Percentiles rank a stretch among this genome's conserved stretches.
Evolutionary conservation across 805 yeast genomes (phyloP).

Genomic region (Ascoidea rubescens): DNA sequence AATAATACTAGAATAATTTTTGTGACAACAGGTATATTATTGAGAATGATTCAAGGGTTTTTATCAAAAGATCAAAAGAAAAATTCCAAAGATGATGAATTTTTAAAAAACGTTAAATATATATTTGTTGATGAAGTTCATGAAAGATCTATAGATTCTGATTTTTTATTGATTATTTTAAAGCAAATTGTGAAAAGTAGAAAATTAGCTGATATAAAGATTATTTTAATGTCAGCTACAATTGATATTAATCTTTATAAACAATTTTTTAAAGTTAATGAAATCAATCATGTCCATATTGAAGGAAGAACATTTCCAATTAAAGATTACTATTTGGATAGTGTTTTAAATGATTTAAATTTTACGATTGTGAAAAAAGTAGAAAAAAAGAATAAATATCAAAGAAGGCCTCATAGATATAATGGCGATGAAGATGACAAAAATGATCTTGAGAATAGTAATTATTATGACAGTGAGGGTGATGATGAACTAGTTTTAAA

Average conservation of each 20-base stretch:
- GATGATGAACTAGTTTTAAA: constrained; percentile 16
- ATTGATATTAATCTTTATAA: constrained; percentile 59
- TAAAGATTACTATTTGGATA: constrained; percentile 58
- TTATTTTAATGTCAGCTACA: constrained; percentile 90
- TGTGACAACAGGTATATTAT: constrained; percentile 84
- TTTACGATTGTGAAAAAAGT: constrained; percentile 28
- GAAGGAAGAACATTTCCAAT: constrained; percentile 94
- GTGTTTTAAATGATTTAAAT: constrained; percentile 40
- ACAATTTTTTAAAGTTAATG: constrained; percentile 39
- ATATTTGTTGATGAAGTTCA: constrained; percentile 95
- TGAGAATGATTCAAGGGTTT: constrained; percentile 64
- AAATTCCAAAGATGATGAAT: constrained; percentile 17
- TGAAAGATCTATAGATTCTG: constrained; percentile 86
- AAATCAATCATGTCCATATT: constrained; percentile 60
- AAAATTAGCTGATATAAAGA: constrained; percentile 39
- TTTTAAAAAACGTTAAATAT: constrained; percentile 44
- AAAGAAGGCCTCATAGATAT: constrained; percentile 8
- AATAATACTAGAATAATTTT: constrained; percentile 61
- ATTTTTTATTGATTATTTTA: constrained; percentile 64
- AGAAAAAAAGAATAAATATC: constrained; percentile 11
- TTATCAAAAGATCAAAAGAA: constrained; percentile 15
- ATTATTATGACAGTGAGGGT: constrained; percentile 12
- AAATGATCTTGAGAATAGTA: constrained; percentile 10
- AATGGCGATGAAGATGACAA: constrained; percentile 12
- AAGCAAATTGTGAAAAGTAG: constrained; percentile 37